These are phyloP conservation scores for Lasiodiplodia gonubiensis DNA, from an alignment of 2,329 filamentous ascomycete genomes.

Conservation along the genomic window DNA sequence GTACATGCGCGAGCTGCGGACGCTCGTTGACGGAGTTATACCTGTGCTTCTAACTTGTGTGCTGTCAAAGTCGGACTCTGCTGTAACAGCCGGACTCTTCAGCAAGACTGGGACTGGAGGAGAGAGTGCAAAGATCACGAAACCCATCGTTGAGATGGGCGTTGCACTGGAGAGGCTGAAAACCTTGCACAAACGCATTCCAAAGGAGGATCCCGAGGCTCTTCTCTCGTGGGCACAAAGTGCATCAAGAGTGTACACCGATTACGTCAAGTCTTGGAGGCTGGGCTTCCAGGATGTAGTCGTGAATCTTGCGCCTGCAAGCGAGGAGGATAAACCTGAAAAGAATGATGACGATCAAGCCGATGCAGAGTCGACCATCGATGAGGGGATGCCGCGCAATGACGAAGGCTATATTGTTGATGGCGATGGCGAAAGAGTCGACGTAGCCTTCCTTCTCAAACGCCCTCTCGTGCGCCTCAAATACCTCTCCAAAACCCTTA, in stretches of 20 bases:
- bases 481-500: constrained; percentile 82
- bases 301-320: constrained; percentile 84
- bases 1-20: constrained; percentile 89
- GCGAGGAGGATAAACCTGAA: constrained; percentile 57
- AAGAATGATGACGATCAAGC: constrained; percentile 54
- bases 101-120: constrained; percentile 47
- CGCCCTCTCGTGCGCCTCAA: constrained; percentile 86
- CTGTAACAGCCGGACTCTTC: constrained; percentile 71
- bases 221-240: constrained; percentile 82
- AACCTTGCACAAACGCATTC: constrained; percentile 78
- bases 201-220: constrained; percentile 71
- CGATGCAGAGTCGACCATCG: constrained; percentile 52
- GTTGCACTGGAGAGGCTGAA: constrained; percentile 84
- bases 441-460: constrained; percentile 92
- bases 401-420: constrained; percentile 68
- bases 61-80: constrained; percentile 71
- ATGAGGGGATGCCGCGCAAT: constrained; percentile 63
- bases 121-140: constrained; percentile 66
- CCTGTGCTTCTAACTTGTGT: constrained; percentile 88
- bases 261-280: constrained; percentile 87
- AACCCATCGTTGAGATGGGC: constrained; percentile 93
- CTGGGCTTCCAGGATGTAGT: constrained; percentile 94
- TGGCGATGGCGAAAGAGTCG: constrained; percentile 83
- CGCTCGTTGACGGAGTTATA: constrained; percentile 91
- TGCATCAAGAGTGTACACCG: constrained; percentile 77